A percentile compares a stretch with the other conserved stretches of the same genome.
These are phyloP conservation scores for Metschnikowia picachoensis DNA, from an alignment of 805 yeast genomes.

Conservation along the genomic window DNA sequence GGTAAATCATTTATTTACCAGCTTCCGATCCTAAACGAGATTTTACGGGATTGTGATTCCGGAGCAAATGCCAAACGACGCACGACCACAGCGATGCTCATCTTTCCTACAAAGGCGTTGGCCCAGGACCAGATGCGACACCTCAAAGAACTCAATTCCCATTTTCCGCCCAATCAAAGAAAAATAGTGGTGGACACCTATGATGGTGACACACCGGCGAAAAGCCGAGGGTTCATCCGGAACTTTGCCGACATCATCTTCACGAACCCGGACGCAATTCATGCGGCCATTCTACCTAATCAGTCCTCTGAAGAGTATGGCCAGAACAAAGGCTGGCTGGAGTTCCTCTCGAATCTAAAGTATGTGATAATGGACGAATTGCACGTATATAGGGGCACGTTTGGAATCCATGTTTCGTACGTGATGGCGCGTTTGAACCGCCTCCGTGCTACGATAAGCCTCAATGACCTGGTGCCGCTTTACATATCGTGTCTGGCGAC, in stretches of 20 bases:
- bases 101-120: slow-evolving; percentile 95
- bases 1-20: slow-evolving; percentile 95
- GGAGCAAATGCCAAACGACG: slow-evolving; percentile 27
- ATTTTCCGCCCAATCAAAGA: slow-evolving; percentile 40
- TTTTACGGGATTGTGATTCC: slow-evolving; percentile 34
- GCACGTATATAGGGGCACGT: slow-evolving; percentile 84
- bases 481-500: slow-evolving; percentile 96
- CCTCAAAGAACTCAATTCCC: slow-evolving; percentile 52
- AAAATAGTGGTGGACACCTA: slow-evolving; percentile 66
- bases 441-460: slow-evolving; percentile 27
- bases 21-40: slow-evolving; percentile 63
- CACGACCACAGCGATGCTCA: slow-evolving; percentile 68
- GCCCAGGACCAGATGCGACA: slow-evolving; percentile 95
- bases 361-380: slow-evolving; percentile 81
- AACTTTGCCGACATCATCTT: slow-evolving; percentile 73
- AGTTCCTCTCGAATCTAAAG: slow-evolving; percentile 59
- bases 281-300: slow-evolving; percentile 76
- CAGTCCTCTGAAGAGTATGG: slow-evolving; percentile 39
- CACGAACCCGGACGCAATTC: slow-evolving; percentile 94
- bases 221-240: slow-evolving; percentile 51
- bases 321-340: slow-evolving; percentile 50
- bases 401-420: slow-evolving; percentile 88
- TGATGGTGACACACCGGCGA: slow-evolving; percentile 87
- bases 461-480: slow-evolving; percentile 30
- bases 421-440: slow-evolving; percentile 79